Base-by-base conservation (phyloP, 1,284 basidiomycete species). In the Ganoderma meredithae region DNA sequence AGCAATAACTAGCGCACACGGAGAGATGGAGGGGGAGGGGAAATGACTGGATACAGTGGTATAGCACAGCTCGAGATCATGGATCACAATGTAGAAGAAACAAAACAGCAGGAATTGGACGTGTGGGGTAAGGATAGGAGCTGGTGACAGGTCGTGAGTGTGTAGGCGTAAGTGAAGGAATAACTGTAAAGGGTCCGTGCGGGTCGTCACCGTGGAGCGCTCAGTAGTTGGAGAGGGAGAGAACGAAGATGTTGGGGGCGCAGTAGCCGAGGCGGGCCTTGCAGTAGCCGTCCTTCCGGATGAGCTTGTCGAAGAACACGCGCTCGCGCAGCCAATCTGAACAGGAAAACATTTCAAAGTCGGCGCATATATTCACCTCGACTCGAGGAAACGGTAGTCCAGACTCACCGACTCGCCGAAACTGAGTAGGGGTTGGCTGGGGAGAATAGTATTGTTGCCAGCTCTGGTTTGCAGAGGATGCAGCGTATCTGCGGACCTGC, bases 281-380 rank as follows among this genome's bases (percentile, higher is more conserved):
- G 1, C 84, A 81, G 73, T 94, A 94, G 7, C 75, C 75, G 71
- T 92, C 89, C 71, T 90, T 86, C 74, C 83, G 85, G 19, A 73
- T 69, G 66, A 95, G 74, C n/a, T 84, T 83, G 65, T 94, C 91
- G 71, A 94, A 93, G 77, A 83, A 92, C 39, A 85, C 81, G 65
- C 86, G 84, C 68, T 93, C 92, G 59, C 90, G 85, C 22, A 94
- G 83, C 91, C 92, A 94, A 75, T 94, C 93, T 92, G 58, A 10
- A 63, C 9, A 59, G 8, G n/a, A 43, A 31, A 59, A 13, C 1
- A 12, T 19, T 22, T 15, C 8, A 59, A n/a, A 8, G 12, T 40
- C n/a, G 25, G 56, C 56, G 19, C 56, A 13, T 40, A 25, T 4
- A 4, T 36, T 36, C 55, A 56, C 17, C 5, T 31, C 15, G 8